Percentiles rank a stretch among this genome's conserved stretches.
Conservation (phyloP, 2,329 filamentous ascomycete species). For the Tolypocladium inflatum region DNA sequence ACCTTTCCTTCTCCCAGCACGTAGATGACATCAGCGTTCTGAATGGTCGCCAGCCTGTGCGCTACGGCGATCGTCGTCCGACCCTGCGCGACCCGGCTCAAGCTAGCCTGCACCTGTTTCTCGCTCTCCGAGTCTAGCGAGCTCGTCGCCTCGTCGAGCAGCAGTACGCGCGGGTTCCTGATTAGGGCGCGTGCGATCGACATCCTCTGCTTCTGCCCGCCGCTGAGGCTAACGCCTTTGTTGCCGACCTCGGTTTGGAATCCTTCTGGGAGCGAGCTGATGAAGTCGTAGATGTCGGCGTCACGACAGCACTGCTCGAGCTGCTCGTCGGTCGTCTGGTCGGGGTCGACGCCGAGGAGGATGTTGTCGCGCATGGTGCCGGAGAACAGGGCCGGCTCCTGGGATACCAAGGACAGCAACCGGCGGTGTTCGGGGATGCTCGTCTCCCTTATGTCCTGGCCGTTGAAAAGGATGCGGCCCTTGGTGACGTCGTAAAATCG, state of each 20-base stretch:
- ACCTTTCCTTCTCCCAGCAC: slow-evolving; percentile 58
- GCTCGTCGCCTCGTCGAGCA: slow-evolving; percentile 66
- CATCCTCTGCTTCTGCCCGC: slow-evolving; percentile 66
- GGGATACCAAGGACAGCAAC: slow-evolving; percentile 60
- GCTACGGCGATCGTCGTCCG: slow-evolving; percentile 67
- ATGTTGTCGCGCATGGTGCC: slow-evolving; percentile 62
- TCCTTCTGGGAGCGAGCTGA: slow-evolving; percentile 55
- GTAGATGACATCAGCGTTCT: slow-evolving; percentile 69
- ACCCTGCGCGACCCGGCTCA: slow-evolving; percentile 52
- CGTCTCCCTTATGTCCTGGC: slow-evolving; percentile 45
- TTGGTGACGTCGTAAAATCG: slow-evolving; percentile 30
- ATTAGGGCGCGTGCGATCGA: slow-evolving; percentile 61
- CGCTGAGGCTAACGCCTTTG: slow-evolving; percentile 55
- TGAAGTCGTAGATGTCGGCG: slow-evolving; percentile 64
- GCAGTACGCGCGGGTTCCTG: slow-evolving; percentile 51
- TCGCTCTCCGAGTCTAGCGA: slow-evolving; percentile 56
- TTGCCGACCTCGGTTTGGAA: slow-evolving; percentile 60
- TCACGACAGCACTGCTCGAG: slow-evolving; percentile 45
- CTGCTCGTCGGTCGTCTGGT: slow-evolving; percentile 37
- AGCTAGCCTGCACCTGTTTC: slow-evolving; percentile 53
- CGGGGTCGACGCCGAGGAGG: slow-evolving; percentile 49
- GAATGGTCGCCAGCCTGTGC: slow-evolving; percentile 66
- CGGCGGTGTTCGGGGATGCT: slow-evolving; percentile 54
- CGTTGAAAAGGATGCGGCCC: slow-evolving; percentile 49
- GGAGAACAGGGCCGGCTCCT: slow-evolving; percentile 61